phyloP scores from a whole-genome alignment of 2,329 filamentous ascomycete species.

The Geoglossum cookeanum region DNA sequence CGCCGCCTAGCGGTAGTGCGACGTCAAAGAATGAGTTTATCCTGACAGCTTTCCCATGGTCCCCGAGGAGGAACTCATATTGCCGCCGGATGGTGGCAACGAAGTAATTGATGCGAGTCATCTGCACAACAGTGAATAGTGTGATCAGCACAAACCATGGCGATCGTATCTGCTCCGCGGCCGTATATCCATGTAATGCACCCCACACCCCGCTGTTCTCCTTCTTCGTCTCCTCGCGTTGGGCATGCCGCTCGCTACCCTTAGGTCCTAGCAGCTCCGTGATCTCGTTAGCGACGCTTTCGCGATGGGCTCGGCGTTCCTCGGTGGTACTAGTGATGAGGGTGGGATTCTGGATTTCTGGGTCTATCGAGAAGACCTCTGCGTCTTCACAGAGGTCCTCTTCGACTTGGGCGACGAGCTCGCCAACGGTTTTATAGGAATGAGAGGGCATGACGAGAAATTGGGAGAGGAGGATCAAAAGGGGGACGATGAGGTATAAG shows the following conservation, averaged over 20 bases:
- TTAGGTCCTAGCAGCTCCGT: slow-evolving; percentile 52
- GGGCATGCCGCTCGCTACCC: slow-evolving; percentile 41
- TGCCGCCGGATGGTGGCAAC: slow-evolving; percentile 72
- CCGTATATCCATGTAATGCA: slow-evolving; percentile 55
- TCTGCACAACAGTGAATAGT: slow-evolving; percentile 48
- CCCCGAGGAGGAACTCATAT: slow-evolving; percentile 55
- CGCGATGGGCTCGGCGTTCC: slow-evolving; percentile 38
- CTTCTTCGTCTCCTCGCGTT: slow-evolving; percentile 50
- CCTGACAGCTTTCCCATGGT: slow-evolving; percentile 37
- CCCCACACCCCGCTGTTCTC: slow-evolving; percentile 67
- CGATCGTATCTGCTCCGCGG: slow-evolving; percentile 52
- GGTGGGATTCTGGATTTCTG: slow-evolving; percentile 23
- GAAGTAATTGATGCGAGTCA: slow-evolving; percentile 65
- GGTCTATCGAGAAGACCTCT: slow-evolving; percentile 25
- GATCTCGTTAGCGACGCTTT: slow-evolving; percentile 49
- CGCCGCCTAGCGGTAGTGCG: slow-evolving; percentile 65
- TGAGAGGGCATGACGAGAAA: slow-evolving; percentile 52
- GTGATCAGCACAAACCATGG: slow-evolving; percentile 77
- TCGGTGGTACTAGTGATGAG: slow-evolving; percentile 30
- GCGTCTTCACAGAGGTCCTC: slow-evolving; percentile 20
- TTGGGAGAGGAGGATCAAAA: slow-evolving; percentile 45
- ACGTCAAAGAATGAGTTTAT: slow-evolving; percentile 77
- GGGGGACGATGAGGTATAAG: slow-evolving; percentile 49
- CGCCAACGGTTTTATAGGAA: slow-evolving; percentile 71
- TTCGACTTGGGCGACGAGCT: slow-evolving; percentile 58